Evolutionary conservation across 305 asterid species (phyloP), one percentile per base, ranked within the genome.

Genomic region (Euphrasia arctica): DNA sequence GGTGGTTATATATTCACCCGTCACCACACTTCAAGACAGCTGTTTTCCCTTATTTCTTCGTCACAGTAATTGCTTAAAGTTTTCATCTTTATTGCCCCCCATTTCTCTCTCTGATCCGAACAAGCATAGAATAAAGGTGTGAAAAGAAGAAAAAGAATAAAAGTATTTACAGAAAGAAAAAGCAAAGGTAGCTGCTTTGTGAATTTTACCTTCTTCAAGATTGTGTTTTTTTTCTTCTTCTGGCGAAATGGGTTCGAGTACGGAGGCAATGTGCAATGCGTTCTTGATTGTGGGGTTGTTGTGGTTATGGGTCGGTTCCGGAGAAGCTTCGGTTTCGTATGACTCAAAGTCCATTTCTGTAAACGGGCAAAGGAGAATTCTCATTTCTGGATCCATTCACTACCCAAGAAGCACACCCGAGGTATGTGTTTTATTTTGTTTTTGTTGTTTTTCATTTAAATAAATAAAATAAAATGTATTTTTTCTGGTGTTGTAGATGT

Each of bases 361-460:
- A 3, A 92, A 92, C 80, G 98, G 98, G 58, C 84, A 84, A 66
- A 85, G 84, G 65, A 87, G 66, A 66, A 92, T 92, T 42, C 96
- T 92, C 29, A 81, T 92, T 49, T 92, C 98, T 81, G 98, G 98
- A 79, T 92, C 98, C 79, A 86, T 92, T 77, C 98, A 92, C 75
- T 92, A 92, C 49, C 98, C 98, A 61, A 89, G 98, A 74, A 92
- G 98, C 82, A 89, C 95, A 3, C 97, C 98, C 64, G 97, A 89
- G 96, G 98, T 89, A 70, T 74, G 2, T 14, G 48, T 51, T 9
- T 58, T 62, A n/a, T n/a, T n/a, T n/a, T n/a, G n/a, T 25, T 56
- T 61, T 68, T 14, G 62, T 51, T 36, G 48, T 32, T 32, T 34
- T n/a, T 3, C 27, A 12, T 9, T 28, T 22, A 0, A 1, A 9